These are phyloP conservation scores for Sarocladiaceae sp. DNA, from an alignment of 2,329 filamentous ascomycete genomes.

Conservation along the genomic window DNA sequence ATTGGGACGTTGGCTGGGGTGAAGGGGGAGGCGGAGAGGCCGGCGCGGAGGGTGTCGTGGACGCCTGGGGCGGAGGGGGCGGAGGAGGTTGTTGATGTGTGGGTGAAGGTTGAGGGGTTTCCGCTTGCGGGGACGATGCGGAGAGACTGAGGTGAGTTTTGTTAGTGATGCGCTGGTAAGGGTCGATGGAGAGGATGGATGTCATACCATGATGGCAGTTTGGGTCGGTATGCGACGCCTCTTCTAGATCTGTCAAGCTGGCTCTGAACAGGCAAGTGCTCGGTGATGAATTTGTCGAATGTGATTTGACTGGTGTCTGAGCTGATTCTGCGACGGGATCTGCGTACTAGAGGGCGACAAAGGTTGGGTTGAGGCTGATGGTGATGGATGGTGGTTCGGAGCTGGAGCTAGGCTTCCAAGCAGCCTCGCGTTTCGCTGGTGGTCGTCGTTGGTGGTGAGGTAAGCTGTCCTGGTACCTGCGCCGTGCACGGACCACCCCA, in stretches of 20 bases:
- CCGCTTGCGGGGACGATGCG: constrained; percentile 74
- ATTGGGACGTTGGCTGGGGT: constrained; percentile 40
- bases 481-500: neutral
- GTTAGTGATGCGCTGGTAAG: constrained; percentile 15
- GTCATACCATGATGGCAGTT: constrained; percentile 47
- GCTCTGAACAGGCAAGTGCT: neutral
- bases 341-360: too few species aligned
- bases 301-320: too few species aligned
- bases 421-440: constrained; percentile 9
- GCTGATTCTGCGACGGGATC: too few species aligned
- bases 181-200: constrained; percentile 10
- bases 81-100: constrained; percentile 56
- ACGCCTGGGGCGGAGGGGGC: constrained; percentile 91
- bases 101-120: constrained; percentile 63
- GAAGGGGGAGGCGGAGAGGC: constrained; percentile 61
- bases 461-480: constrained; percentile 14
- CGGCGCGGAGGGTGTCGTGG: constrained; percentile 87
- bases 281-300: too few species aligned
- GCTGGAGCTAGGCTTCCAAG: constrained; percentile 12
- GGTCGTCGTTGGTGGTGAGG: constrained; percentile 12
- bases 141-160: constrained; percentile 64
- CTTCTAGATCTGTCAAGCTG: neutral
- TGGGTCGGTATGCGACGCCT: neutral
- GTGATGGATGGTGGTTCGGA: constrained; percentile 10
- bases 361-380: constrained; percentile 12